Conservation (phyloP, 768 basidiomycete species). For the Russula griseocarnosa region DNA sequence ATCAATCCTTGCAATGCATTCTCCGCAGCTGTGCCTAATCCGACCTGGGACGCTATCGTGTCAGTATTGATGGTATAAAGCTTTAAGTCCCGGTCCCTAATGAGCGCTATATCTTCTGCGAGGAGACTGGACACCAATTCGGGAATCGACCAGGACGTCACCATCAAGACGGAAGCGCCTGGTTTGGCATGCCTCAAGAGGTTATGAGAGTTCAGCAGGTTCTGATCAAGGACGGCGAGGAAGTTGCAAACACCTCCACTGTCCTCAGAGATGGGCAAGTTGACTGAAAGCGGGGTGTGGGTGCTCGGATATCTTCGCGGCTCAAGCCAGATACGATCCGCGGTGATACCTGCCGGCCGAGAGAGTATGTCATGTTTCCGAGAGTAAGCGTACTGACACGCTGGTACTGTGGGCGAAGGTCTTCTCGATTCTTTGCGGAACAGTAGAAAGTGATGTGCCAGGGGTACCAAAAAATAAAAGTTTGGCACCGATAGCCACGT, state of each 20-base stretch:
- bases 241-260: conserved; percentile 59
- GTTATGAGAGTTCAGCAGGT: conserved; percentile 73
- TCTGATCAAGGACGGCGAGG: conserved; percentile 68
- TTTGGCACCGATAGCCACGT: conserved; percentile 40
- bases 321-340: conserved; percentile 64
- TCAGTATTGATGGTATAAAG: conserved; percentile 60
- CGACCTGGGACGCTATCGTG: conserved; percentile 45
- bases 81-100: conserved; percentile 51
- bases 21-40: conserved; percentile 35
- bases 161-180: conserved; percentile 67
- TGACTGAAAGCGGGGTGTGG: conserved; percentile 50
- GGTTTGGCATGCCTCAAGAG: conserved; percentile 62
- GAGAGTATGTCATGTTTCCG: conserved; percentile 72
- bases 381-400: conserved; percentile 57
- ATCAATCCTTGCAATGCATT: conserved; percentile 53
- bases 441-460: conserved; percentile 46
- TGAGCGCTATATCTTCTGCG: conserved; percentile 42
- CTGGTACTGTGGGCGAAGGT: conserved; percentile 50
- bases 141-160: conserved; percentile 68
- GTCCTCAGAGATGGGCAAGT: conserved; percentile 52
- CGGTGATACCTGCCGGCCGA: conserved; percentile 63
- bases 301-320: conserved; percentile 39
- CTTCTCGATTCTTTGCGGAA: conserved; percentile 51
- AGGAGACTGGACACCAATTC: conserved; percentile 72
- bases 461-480: conserved; percentile 61